Percentiles rank a stretch among this genome's conserved stretches.
phyloP scores from a whole-genome alignment of 2,329 filamentous ascomycete genomes.

The Botrytis hyacinthi region DNA sequence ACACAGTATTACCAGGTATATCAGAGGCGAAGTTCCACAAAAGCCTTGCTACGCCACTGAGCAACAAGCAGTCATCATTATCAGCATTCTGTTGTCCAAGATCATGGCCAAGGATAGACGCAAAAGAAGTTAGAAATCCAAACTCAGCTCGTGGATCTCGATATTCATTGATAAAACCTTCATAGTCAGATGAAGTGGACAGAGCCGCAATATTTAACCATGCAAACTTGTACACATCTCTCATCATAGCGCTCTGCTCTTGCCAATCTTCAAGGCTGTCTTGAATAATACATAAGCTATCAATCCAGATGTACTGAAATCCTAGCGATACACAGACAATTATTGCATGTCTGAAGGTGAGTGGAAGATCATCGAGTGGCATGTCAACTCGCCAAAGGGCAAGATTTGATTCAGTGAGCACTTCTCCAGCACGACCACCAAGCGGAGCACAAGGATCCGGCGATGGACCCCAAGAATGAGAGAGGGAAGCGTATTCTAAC shows the following conservation, averaged over 20 bases:
- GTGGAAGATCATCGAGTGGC: background rate
- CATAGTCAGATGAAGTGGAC: background rate
- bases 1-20: background rate
- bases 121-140: background rate
- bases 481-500: background rate
- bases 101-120: background rate
- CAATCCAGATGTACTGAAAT: conserved; percentile 2
- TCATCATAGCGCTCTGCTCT: conserved; percentile 24
- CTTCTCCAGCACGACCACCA: background rate
- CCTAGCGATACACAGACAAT: background rate
- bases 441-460: background rate
- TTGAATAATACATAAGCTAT: conserved; percentile 12
- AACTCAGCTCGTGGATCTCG: background rate
- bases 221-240: conserved; percentile 22
- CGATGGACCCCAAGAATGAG: background rate
- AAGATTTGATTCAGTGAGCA: conserved; percentile 1
- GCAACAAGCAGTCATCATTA: background rate
- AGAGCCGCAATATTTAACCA: background rate
- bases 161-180: background rate
- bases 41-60: background rate
- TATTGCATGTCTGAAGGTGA: background rate
- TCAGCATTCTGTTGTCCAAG: background rate
- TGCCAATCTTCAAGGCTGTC: conserved; percentile 24
- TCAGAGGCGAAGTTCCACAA: background rate
- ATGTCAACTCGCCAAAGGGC: background rate